Conservation (phyloP, 2,329 filamentous ascomycete species). For the Curvularia eragrostidis region DNA sequence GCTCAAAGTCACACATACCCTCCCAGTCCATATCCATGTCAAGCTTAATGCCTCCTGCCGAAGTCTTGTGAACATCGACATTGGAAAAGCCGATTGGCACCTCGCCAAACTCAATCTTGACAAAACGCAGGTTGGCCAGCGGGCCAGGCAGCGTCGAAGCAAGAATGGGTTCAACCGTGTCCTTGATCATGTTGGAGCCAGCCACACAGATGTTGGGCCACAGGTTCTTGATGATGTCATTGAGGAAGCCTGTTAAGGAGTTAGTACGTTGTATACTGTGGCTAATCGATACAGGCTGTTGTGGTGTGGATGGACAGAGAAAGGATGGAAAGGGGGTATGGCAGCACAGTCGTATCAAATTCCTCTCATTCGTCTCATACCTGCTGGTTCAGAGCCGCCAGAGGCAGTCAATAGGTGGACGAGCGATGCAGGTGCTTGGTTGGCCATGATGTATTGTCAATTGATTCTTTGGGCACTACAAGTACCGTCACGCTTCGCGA, state of each 20-base stretch:
- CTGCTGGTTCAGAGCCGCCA: slow-evolving; percentile 51
- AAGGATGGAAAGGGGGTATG: neutral
- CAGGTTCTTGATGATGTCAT: slow-evolving; percentile 57
- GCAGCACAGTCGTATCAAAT: neutral
- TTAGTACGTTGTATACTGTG: neutral
- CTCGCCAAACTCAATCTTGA: slow-evolving; percentile 56
- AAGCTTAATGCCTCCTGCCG: slow-evolving; percentile 56
- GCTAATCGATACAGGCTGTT: neutral
- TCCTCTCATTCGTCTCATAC: slow-evolving; percentile 25
- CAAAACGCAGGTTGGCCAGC: slow-evolving; percentile 53
- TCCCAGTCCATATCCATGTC: slow-evolving; percentile 59
- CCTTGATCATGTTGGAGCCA: slow-evolving; percentile 54
- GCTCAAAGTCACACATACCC: slow-evolving; percentile 56
- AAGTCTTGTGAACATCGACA: slow-evolving; percentile 56
- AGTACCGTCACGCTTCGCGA: neutral
- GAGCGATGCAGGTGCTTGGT: slow-evolving; percentile 29
- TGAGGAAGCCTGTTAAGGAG: slow-evolving; percentile 52
- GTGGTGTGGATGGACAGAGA: neutral
- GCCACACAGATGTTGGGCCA: slow-evolving; percentile 60
- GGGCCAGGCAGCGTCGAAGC: slow-evolving; percentile 56
- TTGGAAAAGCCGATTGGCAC: slow-evolving; percentile 52
- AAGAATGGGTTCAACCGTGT: slow-evolving; percentile 59
- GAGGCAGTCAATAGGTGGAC: slow-evolving; percentile 52
- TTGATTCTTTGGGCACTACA: neutral
- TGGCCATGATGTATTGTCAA: slow-evolving; percentile 12